Percentiles rank a stretch among this genome's conserved stretches.
These are phyloP conservation scores for Phialophora macrospora DNA, from an alignment of 2,329 filamentous ascomycete species.

Conservation along the genomic window DNA sequence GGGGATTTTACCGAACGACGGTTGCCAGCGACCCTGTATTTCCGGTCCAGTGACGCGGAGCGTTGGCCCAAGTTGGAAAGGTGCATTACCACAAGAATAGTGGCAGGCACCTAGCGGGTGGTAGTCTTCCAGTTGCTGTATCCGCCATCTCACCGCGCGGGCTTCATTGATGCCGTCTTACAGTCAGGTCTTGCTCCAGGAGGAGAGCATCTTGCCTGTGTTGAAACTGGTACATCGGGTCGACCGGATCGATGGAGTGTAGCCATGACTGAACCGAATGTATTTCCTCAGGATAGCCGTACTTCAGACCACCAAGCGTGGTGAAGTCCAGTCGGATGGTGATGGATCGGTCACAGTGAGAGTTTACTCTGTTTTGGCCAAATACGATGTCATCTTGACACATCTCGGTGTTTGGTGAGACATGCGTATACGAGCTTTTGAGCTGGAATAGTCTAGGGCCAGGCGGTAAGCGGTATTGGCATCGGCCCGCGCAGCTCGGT, in stretches of 20 bases:
- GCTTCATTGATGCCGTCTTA: not conserved
- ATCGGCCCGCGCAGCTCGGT: not conserved
- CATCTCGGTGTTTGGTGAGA: not conserved
- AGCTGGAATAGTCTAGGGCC: not conserved
- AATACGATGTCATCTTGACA: not conserved
- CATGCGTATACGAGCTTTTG: not conserved
- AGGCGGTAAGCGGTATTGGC: not conserved
- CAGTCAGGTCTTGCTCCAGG: not conserved
- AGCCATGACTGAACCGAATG: not conserved
- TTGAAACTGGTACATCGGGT: not conserved
- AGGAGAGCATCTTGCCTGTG: not conserved
- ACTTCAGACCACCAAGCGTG: not conserved
- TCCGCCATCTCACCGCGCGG: not conserved
- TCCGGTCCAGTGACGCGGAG: not conserved
- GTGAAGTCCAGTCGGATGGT: not conserved
- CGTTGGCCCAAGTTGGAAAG: not conserved
- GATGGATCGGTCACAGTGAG: not conserved
- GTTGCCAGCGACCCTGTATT: not conserved
- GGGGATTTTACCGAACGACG: not conserved
- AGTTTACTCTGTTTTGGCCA: not conserved
- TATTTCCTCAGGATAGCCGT: not conserved
- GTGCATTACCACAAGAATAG: not conserved
- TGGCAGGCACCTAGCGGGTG: not conserved
- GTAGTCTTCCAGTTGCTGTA: not conserved
- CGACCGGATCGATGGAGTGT: not conserved